Evolutionary conservation across 495 filamentous ascomycete genomes (phyloP), one percentile per base, ranked within the genome.

Genomic region (Hypoxylon perforatum): DNA sequence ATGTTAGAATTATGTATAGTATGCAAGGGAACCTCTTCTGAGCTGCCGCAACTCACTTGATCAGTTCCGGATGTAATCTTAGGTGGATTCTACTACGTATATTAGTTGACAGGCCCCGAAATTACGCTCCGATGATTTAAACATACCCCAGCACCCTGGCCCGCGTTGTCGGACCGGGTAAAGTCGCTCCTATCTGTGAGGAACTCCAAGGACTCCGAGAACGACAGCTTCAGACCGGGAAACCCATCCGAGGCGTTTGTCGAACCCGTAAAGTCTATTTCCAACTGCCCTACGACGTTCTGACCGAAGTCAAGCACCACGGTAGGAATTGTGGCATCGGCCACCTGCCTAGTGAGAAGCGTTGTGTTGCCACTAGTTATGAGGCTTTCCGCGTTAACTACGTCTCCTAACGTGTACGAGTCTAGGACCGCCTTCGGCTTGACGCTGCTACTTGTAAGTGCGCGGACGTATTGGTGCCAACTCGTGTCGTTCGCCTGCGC

Each of bases 281-380:
- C 54, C 19, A 73, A 23, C 30, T 65, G 67, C 0, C 81, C 81
- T 25, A 78, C 78, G 6, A 79, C 66, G 65, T 82, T 80, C 46
- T 77, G 77, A 3, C 81, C 80, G 58, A 81, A 84, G 64, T 82
- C 81, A 23, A 82, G 64, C 2, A 81, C 73, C 3, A 84, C 52
- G 18, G 36, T 57, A 4, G 63, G 70, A 22, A 55, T 42, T 15
- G 61, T 39, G 38, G 49, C 39, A n/a, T 19, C 46, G 15, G 33
- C 22, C 18, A 36, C 49, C 36, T 35, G 42, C 35, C 74, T 67
- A 0, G 63, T 73, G 30, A 79, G 48, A 0, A 75, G 70, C n/a
- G 70, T 54, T 3, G 62, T 39, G 2, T 50, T 33, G n/a, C 15
- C 47, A 9, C 75, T 66, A 15, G 63, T 64, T 25, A 80, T 18